Conservation (phyloP, 768 basidiomycete species). For the Macrolepiota dolichaula region DNA sequence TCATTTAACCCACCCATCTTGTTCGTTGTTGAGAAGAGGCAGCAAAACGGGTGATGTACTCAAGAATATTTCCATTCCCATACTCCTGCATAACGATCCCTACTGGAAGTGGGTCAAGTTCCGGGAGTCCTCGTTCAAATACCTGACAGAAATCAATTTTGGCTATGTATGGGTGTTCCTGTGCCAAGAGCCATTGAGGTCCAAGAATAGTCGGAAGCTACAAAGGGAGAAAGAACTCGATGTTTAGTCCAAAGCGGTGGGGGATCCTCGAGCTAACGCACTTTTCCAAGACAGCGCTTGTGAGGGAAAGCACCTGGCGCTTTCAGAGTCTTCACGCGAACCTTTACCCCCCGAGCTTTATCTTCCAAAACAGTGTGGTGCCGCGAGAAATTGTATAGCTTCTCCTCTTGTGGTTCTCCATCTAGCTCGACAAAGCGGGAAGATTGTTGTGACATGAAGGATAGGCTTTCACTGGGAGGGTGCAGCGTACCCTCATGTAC, state of each 20-base stretch:
- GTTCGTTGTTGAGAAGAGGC: not conserved
- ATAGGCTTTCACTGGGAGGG: not conserved
- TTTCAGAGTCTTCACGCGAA: not conserved
- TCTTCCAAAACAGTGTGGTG: not conserved
- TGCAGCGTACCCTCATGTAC: no score
- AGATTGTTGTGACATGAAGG: not conserved
- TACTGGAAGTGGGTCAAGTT: not conserved
- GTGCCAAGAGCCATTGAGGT: not conserved
- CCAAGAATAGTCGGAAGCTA: not conserved
- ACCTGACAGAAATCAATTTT: not conserved
- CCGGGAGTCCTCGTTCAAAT: not conserved
- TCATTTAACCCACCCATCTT: not conserved
- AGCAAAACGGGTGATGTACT: not conserved
- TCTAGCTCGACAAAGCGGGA: not conserved
- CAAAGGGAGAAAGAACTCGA: not conserved
- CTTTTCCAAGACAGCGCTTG: not conserved
- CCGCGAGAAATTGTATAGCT: not conserved
- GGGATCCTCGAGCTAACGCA: not conserved
- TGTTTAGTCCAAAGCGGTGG: not conserved
- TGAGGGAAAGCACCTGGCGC: not conserved
- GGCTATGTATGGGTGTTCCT: not conserved
- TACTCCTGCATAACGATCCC: constrained; percentile 4
- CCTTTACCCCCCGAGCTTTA: not conserved
- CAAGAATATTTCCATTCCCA: not conserved
- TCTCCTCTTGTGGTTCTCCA: not conserved